Evolutionary conservation across 768 basidiomycete species (phyloP).

Genomic region (Cyclocybe cylindracea): DNA sequence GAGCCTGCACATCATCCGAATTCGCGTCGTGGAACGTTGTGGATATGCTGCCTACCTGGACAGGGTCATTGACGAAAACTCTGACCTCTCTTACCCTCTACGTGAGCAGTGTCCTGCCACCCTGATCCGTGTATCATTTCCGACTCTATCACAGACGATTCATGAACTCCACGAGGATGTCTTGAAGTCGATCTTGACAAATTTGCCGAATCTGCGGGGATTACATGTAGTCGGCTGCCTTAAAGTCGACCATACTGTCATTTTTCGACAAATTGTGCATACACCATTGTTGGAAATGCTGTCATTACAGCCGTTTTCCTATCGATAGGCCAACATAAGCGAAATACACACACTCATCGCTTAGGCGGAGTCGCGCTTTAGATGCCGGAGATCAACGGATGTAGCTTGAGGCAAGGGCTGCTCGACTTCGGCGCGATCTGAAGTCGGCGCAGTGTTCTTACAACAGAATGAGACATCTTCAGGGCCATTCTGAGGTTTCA

Average conservation of each 20-base stretch:
- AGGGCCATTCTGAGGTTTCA: too few species aligned
- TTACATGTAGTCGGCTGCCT: constrained; percentile 65
- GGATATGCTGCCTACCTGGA: constrained; percentile 62
- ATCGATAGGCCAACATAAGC: too few species aligned
- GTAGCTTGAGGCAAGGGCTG: too few species aligned
- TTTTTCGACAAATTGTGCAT: constrained; percentile 46
- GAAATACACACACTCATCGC: too few species aligned
- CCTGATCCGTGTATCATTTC: not conserved
- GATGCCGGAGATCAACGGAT: too few species aligned
- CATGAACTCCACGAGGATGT: constrained; percentile 53
- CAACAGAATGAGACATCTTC: too few species aligned
- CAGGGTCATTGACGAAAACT: constrained; percentile 37
- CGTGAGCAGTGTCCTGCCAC: constrained; percentile 39
- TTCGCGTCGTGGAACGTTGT: constrained; percentile 64
- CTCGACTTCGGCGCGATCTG: too few species aligned
- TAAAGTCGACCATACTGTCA: constrained; percentile 50
- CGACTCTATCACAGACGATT: constrained; percentile 43
- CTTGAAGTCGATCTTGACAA: constrained; percentile 45
- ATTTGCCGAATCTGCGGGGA: constrained; percentile 54
- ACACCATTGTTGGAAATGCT: constrained; percentile 61
- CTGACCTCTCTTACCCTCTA: constrained; percentile 58
- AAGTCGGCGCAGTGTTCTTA: too few species aligned
- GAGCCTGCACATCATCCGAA: constrained; percentile 54
- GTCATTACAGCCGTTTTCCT: constrained; percentile 27
- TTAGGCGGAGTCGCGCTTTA: too few species aligned